Conservation (phyloP, 2,329 filamentous ascomycete species). For the Bipolaris bicolor region DNA sequence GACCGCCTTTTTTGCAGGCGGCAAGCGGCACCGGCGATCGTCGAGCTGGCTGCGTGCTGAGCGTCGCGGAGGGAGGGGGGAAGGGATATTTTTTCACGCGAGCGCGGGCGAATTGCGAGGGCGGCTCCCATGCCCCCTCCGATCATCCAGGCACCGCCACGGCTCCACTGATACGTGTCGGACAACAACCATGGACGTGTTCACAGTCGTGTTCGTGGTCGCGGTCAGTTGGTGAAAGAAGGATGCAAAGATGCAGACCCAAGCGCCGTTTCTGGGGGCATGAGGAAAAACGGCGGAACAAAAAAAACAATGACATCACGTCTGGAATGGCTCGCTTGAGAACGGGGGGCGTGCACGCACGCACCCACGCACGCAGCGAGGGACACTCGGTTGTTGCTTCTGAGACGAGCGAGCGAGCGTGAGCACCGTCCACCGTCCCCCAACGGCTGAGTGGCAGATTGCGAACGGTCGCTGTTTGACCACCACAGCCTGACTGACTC, state of each 20-base stretch:
- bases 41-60: conserved; percentile 19
- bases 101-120: conserved; percentile 22
- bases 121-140: conserved; percentile 25
- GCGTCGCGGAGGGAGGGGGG: conserved; percentile 16
- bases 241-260: background rate
- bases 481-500: background rate
- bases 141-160: conserved; percentile 30
- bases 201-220: background rate
- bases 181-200: background rate
- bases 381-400: conserved; percentile 12
- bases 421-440: conserved; percentile 10
- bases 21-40: conserved; percentile 31
- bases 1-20: conserved; percentile 34
- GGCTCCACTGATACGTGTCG: background rate
- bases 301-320: conserved; percentile 26
- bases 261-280: conserved; percentile 11
- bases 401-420: conserved; percentile 6
- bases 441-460: conserved; percentile 27
- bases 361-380: too few species aligned
- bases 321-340: conserved; percentile 5
- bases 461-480: conserved; percentile 15
- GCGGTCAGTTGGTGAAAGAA: background rate
- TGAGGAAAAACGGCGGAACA: conserved; percentile 8
- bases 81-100: conserved; percentile 24
- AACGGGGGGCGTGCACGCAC: too few species aligned